Base-by-base conservation (phyloP, 78 protist species). In the Tieghemostelium lacteum region DNA sequence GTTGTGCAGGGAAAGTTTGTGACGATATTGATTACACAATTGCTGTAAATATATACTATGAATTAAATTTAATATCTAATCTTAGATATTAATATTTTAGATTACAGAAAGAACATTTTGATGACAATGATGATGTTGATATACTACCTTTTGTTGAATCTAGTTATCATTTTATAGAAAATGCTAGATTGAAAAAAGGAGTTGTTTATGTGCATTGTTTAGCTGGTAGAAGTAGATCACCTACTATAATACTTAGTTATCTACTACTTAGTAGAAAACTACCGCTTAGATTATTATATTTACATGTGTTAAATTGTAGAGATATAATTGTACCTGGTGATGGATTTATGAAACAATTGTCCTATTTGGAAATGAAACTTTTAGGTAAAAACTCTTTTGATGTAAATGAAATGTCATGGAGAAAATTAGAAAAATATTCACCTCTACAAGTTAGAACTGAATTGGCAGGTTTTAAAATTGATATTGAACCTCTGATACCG, bases 141-240 rank as follows among this genome's bases (percentile, higher is more conserved):
- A 78, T 78, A 6, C 22, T 58, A 8, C 54, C 72, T 33, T 58
- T 64, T 16, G 66, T 78, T 24, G 88, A 78, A 7, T 24, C 42
- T 20, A 26, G 69, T 22, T 78, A 24, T 52, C 26, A 26, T 20
- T 78, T 78, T 34, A 78, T 78, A 5, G 75, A 78, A 52, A n/a
- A 57, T 3, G 88, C 50, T 20, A 34, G 86, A 24, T 26, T 22
- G 12, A 24, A 78, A 19, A 55, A 54, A 34, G 88, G 75, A 40
- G 34, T 19, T 2, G 88, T 78, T 2, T 78, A 65, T 37, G 75
- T 78, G 1, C 88, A 78, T 78, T 78, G 88, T 65, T 39, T 78
- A 40, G 88, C 88, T 0, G 88, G 88, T 24, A 66, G 33, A 52
- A 65, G 75, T 54, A 45, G 88, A 52, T 52, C 67, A 37, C 64